Percentiles rank a stretch among this genome's conserved stretches.
These are phyloP conservation scores for Lactifluus rugatus DNA, from an alignment of 768 basidiomycete genomes.

Conservation along the genomic window DNA sequence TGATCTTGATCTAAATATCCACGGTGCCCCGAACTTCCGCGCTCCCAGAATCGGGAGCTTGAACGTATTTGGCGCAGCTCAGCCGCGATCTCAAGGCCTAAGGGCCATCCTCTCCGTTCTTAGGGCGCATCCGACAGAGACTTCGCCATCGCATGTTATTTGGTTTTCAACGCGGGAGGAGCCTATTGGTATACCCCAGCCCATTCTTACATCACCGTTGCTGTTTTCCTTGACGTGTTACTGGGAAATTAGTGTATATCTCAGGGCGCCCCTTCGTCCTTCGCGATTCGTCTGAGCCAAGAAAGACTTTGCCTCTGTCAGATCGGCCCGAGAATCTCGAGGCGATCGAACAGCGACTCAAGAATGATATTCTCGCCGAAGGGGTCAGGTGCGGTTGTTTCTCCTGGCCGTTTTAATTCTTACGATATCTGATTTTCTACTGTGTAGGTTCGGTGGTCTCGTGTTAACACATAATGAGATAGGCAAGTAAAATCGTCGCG, in stretches of 20 bases:
- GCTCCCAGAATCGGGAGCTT: conserved; percentile 67
- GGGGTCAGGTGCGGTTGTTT: conserved; percentile 43
- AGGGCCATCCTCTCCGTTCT: conserved; percentile 83
- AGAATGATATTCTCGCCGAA: conserved; percentile 86
- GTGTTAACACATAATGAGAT: conserved; percentile 92
- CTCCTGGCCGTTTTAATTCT: conserved; percentile 4
- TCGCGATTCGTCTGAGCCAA: conserved; percentile 76
- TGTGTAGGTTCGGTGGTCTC: conserved; percentile 73
- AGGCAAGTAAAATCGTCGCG: conserved; percentile 33
- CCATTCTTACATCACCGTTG: not conserved
- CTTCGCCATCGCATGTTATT: conserved; percentile 64
- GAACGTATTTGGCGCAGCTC: conserved; percentile 92
- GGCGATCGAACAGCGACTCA: conserved; percentile 81
- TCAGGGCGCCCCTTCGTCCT: conserved; percentile 90
- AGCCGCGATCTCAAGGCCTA: conserved; percentile 87
- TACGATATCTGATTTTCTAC: not conserved
- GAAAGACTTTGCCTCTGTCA: conserved; percentile 67
- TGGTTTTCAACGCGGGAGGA: conserved; percentile 99
- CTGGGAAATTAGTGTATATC: conserved; percentile 53
- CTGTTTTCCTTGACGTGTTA: conserved; percentile 9
- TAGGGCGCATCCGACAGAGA: conserved; percentile 55
- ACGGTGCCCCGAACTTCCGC: conserved; percentile 94
- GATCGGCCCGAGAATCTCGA: conserved; percentile 94
- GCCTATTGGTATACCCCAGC: conserved; percentile 57
- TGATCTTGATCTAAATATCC: conserved; percentile 83